Conservation (phyloP, 148 eudicot species). For the Tetragonia tetragonoides region DNA sequence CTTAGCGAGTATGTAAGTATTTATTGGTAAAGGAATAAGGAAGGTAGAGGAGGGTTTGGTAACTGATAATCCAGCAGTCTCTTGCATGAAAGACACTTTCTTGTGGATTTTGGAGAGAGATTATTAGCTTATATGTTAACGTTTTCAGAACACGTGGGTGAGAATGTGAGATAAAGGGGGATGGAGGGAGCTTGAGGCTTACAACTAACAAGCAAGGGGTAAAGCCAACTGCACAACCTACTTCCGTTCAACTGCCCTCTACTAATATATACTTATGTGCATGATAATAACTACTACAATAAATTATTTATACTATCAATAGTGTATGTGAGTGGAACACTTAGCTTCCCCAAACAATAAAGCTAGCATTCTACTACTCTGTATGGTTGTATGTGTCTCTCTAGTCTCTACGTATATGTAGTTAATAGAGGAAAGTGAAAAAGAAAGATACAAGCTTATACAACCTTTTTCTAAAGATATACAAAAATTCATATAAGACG, state of each 20-base stretch:
- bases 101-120: conserved; percentile 8
- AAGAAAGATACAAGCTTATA: too few relatives aligned
- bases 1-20: background rate
- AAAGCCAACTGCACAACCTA: conserved; percentile 75
- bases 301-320: too few relatives aligned
- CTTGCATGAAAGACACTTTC: too few relatives aligned
- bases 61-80: conserved; percentile 10
- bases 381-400: too few relatives aligned
- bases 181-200: conserved; percentile 28
- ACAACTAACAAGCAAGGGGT: conserved; percentile 25
- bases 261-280: background rate
- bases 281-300: too few relatives aligned
- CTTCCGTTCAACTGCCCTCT: conserved; percentile 79
- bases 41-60: conserved; percentile 23
- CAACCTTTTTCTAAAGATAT: too few relatives aligned
- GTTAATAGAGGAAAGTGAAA: too few relatives aligned
- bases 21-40: background rate
- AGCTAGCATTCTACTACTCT: too few relatives aligned
- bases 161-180: conserved; percentile 12
- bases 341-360: too few relatives aligned
- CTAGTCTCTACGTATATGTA: too few relatives aligned
- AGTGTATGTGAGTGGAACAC: background rate
- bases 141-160: conserved; percentile 22
- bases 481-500: too few relatives aligned
- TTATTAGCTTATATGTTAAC: background rate